A percentile compares a stretch with the other conserved stretches of the same genome.
These are phyloP conservation scores for Amaranthus tricolor DNA, from an alignment of 179 eudicot species.

Conservation along the genomic window DNA sequence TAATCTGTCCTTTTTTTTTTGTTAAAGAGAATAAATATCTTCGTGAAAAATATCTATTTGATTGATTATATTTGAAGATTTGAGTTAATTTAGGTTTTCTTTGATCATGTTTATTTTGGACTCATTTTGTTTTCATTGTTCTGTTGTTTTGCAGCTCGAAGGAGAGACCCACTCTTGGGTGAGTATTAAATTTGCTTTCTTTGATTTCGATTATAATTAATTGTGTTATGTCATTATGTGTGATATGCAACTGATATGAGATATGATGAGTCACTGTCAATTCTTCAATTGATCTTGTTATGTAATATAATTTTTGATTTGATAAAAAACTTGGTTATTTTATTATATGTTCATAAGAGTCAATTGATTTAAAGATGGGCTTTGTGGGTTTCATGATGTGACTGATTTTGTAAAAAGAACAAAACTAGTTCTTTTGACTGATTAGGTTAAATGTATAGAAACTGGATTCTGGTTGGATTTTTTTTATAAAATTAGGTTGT, in stretches of 20 bases:
- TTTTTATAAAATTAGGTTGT: too few species aligned
- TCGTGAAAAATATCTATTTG: background rate
- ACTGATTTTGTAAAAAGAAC: background rate
- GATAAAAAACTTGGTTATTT: background rate
- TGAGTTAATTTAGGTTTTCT: background rate
- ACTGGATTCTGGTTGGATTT: too few species aligned
- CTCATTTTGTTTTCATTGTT: slow-evolving; percentile 12
- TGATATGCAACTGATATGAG: background rate
- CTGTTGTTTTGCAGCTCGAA: slow-evolving; percentile 79
- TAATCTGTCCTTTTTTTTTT: background rate
- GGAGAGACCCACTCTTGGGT: slow-evolving; percentile 99
- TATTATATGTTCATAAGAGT: too few species aligned
- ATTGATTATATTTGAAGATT: background rate
- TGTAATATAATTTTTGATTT: background rate
- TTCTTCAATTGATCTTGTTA: background rate
- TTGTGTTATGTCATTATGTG: background rate
- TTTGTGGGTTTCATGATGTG: too few species aligned
- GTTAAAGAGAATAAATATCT: background rate
- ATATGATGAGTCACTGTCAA: slow-evolving; percentile 14
- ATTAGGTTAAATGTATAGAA: too few species aligned
- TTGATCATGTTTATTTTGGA: background rate
- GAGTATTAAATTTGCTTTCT: slow-evolving; percentile 30
- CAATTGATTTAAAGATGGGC: too few species aligned
- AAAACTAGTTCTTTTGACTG: background rate
- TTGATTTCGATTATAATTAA: slow-evolving; percentile 8